A percentile compares a stretch with the other conserved stretches of the same genome.
These are phyloP conservation scores for Cystobasidium slooffiae DNA, from an alignment of 1,284 basidiomycete genomes.

Conservation along the genomic window DNA sequence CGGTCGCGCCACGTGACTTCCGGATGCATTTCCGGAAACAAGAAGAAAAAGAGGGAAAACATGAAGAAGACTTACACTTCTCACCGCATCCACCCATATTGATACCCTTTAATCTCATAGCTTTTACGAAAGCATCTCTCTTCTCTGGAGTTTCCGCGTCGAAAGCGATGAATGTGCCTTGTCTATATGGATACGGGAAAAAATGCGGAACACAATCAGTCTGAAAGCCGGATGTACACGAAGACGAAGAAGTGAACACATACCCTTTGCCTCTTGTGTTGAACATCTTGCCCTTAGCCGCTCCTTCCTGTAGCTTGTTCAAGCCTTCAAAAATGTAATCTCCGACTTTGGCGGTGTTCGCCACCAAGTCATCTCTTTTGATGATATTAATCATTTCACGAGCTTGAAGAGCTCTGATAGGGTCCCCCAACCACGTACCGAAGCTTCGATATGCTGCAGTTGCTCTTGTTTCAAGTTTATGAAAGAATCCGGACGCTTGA, in stretches of 20 bases:
- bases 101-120: conserved; percentile 60
- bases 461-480: conserved; percentile 61
- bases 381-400: conserved; percentile 61
- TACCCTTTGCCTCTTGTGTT: conserved; percentile 60
- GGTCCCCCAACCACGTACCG: conserved; percentile 55
- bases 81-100: conserved; percentile 58
- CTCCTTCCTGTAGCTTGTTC: conserved; percentile 51
- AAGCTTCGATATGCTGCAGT: conserved; percentile 61
- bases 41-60: not conserved
- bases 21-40: conserved; percentile 18
- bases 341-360: conserved; percentile 57
- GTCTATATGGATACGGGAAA: conserved; percentile 35
- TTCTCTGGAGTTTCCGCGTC: conserved; percentile 57
- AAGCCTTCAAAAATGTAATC: conserved; percentile 56
- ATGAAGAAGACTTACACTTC: conserved; percentile 13
- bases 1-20: conserved; percentile 50
- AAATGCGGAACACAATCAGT: not conserved
- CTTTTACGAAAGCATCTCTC: conserved; percentile 59
- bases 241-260: not conserved
- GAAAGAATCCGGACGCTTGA: conserved; percentile 62
- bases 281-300: conserved; percentile 49
- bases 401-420: conserved; percentile 62
- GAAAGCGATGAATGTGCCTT: conserved; percentile 63
- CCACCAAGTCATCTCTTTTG: conserved; percentile 57
- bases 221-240: not conserved